phyloP scores from a whole-genome alignment of 2,329 filamentous ascomycete species.

The Magnaporthiopsis rhizophila region DNA sequence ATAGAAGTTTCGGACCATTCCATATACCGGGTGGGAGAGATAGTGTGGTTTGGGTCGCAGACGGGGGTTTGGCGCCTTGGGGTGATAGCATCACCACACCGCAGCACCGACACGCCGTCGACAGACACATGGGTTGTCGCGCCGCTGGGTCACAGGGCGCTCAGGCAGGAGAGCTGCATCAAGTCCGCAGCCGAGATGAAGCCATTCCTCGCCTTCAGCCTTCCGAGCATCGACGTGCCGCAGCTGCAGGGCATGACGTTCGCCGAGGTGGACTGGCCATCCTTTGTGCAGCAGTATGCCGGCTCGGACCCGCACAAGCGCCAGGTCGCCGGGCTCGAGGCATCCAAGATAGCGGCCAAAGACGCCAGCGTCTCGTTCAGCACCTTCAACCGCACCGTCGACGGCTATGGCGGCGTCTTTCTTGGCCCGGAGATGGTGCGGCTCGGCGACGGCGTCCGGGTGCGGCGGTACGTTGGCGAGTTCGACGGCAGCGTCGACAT shows the following conservation, averaged over 20 bases:
- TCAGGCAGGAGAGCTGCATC: slow-evolving; percentile 14
- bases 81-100: slow-evolving; percentile 17
- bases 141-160: slow-evolving; percentile 21
- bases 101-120: slow-evolving; percentile 6
- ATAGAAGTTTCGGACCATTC: neutral
- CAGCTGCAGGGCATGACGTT: slow-evolving; percentile 19
- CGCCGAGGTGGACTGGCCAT: slow-evolving; percentile 22
- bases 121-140: slow-evolving; percentile 19
- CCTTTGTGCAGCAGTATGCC: slow-evolving; percentile 14
- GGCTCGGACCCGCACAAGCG: slow-evolving; percentile 9
- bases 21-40: slow-evolving; percentile 25
- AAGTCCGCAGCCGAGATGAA: slow-evolving; percentile 22
- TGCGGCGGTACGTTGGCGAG: slow-evolving; percentile 12
- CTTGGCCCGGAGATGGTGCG: slow-evolving; percentile 28
- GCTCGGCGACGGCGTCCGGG: slow-evolving; percentile 25
- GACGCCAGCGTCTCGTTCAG: slow-evolving; percentile 27
- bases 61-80: slow-evolving; percentile 26
- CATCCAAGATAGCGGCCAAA: slow-evolving; percentile 28
- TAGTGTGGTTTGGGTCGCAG: slow-evolving; percentile 26
- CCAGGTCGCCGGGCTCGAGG: slow-evolving; percentile 25
- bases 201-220: slow-evolving; percentile 29
- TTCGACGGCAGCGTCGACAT: slow-evolving; percentile 14
- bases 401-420: slow-evolving; percentile 24
- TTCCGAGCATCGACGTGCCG: slow-evolving; percentile 19
- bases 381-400: slow-evolving; percentile 20